A percentile compares a stretch with the other conserved stretches of the same genome.
Evolutionary conservation across 345 rosid genomes (phyloP).

Genomic region (Trapa incisa): DNA sequence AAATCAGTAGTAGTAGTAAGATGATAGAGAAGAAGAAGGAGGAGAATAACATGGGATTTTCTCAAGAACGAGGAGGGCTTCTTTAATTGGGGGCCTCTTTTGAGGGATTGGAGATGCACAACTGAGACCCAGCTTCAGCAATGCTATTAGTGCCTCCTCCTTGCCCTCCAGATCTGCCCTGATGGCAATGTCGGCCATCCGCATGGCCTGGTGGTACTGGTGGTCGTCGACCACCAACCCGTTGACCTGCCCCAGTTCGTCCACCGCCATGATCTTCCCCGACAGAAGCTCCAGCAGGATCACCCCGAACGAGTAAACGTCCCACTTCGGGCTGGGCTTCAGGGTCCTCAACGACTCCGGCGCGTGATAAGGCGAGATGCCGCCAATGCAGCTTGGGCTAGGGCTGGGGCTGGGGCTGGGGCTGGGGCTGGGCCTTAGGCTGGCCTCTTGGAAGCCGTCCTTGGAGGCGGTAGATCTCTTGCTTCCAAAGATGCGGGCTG

Average conservation of each 20-base stretch:
- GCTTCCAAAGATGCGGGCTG: slow-evolving; percentile 69
- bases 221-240: slow-evolving; percentile 62
- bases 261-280: slow-evolving; percentile 58
- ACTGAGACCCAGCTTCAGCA: slow-evolving; percentile 61
- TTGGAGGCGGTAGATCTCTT: slow-evolving; percentile 48
- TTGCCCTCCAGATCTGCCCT: slow-evolving; percentile 75
- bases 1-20: slow-evolving; percentile 24
- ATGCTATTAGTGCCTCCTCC: slow-evolving; percentile 68
- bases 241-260: slow-evolving; percentile 78
- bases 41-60: slow-evolving; percentile 28
- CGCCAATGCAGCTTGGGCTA: slow-evolving; percentile 47
- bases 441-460: slow-evolving; percentile 47
- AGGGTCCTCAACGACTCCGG: slow-evolving; percentile 78
- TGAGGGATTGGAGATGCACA: slow-evolving; percentile 82
- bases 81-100: slow-evolving; percentile 80
- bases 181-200: slow-evolving; percentile 60
- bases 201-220: slow-evolving; percentile 27
- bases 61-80: slow-evolving; percentile 61
- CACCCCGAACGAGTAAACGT: slow-evolving; percentile 71
- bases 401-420: slow-evolving; percentile 64
- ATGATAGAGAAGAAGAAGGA: slow-evolving; percentile 20
- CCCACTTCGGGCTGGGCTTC: slow-evolving; percentile 86
- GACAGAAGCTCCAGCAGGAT: slow-evolving; percentile 67
- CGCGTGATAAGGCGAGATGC: slow-evolving; percentile 58
- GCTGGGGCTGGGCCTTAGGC: slow-evolving; percentile 60